A percentile compares a stretch with the other conserved stretches of the same genome.
Conservation (phyloP, 768 basidiomycete genomes). For the Xerocomellus amylosporus region DNA sequence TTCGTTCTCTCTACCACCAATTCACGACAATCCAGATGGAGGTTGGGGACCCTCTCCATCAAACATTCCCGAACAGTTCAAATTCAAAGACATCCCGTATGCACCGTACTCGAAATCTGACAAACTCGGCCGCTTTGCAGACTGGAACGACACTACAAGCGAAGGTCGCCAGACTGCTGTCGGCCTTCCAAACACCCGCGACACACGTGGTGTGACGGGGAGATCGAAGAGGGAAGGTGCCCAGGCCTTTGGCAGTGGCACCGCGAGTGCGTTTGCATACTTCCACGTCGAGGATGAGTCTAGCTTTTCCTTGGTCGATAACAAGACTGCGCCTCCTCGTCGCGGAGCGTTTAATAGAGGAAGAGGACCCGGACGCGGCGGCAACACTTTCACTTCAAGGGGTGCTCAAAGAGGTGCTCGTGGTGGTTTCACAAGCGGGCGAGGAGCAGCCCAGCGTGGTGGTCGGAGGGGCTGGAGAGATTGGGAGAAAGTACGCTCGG, state of each 20-base stretch:
- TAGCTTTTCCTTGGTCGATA: slow-evolving; percentile 94
- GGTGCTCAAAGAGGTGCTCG: slow-evolving; percentile 46
- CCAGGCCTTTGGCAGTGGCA: slow-evolving; percentile 87
- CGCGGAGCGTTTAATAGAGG: slow-evolving; percentile 66
- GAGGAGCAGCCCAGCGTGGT: slow-evolving; percentile 38
- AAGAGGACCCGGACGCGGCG: slow-evolving; percentile 39
- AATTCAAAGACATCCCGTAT: slow-evolving; percentile 98
- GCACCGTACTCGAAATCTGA: slow-evolving; percentile 98
- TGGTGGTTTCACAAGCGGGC: slow-evolving; percentile 43
- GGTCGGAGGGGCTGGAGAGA: slow-evolving; percentile 80
- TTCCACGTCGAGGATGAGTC: slow-evolving; percentile 99
- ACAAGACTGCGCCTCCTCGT: slow-evolving; percentile 67
- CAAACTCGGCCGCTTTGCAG: slow-evolving; percentile 95
- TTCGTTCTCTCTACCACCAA: slow-evolving; percentile 82
- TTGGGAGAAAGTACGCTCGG: slow-evolving; percentile 79
- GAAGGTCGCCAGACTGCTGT: slow-evolving; percentile 58
- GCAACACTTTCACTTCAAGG: slow-evolving; percentile 38
- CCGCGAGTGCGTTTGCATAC: slow-evolving; percentile 90
- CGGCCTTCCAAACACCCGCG: slow-evolving; percentile 46
- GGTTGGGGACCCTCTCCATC: slow-evolving; percentile 89
- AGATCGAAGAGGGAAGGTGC: slow-evolving; percentile 71
- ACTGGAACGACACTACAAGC: slow-evolving; percentile 84
- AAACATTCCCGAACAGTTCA: slow-evolving; percentile 86
- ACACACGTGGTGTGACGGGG: slow-evolving; percentile 49
- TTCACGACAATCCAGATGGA: slow-evolving; percentile 90